A percentile compares a stretch with the other conserved stretches of the same genome.
phyloP scores from a whole-genome alignment of 2,329 filamentous ascomycete genomes.

The Claviceps purpurea region DNA sequence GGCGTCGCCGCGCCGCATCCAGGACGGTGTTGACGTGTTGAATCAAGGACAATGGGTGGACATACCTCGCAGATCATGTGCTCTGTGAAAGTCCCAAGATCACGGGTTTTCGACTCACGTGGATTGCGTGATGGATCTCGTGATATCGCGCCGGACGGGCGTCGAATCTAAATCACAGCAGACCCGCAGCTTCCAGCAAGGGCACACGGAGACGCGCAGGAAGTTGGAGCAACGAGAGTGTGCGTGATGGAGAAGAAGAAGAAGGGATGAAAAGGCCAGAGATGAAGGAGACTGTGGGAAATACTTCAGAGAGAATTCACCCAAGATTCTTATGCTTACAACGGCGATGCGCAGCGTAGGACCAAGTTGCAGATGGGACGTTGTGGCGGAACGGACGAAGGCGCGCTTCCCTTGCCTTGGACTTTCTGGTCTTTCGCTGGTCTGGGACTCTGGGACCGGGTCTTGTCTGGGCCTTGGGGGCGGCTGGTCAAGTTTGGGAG shows the following conservation, averaged over 20 bases:
- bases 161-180: conserved; percentile 18
- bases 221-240: background rate
- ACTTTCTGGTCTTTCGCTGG: background rate
- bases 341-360: conserved; percentile 7
- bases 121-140: conserved; percentile 33
- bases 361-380: conserved; percentile 3
- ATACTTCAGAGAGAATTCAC: background rate
- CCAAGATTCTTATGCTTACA: conserved; percentile 15
- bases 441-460: background rate
- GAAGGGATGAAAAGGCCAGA: conserved; percentile 1
- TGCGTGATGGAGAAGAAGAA: conserved; percentile 6
- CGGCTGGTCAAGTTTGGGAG: conserved; percentile 5
- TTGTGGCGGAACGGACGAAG: conserved; percentile 2
- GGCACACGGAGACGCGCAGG: conserved; percentile 2
- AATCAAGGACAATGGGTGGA: conserved; percentile 12
- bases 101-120: conserved; percentile 33
- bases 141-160: conserved; percentile 28
- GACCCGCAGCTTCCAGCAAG: conserved; percentile 8
- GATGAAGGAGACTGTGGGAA: background rate
- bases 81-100: conserved; percentile 22
- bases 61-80: conserved; percentile 35
- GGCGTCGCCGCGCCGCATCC: conserved; percentile 2
- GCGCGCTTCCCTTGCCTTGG: conserved; percentile 1
- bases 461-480: background rate
- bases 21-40: conserved; percentile 8